Evolutionary conservation across 1,284 basidiomycete genomes (phyloP).

Genomic region (Vanrija sp.): DNA sequence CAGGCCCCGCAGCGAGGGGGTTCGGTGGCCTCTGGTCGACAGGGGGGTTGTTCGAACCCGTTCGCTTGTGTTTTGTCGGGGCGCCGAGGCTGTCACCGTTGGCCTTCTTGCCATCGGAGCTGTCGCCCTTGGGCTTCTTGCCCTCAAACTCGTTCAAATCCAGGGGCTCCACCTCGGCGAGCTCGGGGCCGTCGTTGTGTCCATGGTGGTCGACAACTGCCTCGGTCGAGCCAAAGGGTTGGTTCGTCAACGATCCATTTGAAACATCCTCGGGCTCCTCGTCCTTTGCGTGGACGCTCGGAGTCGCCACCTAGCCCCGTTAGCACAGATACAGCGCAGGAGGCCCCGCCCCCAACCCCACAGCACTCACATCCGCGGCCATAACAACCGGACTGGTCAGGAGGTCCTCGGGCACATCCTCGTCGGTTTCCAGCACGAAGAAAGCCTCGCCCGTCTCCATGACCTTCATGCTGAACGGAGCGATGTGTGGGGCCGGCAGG

Average conservation of each 20-base stretch:
- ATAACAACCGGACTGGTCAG: slow-evolving; percentile 85
- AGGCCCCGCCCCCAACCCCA: neutral
- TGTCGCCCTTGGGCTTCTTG: neutral
- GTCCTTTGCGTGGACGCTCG: neutral
- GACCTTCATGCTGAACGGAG: slow-evolving; percentile 96
- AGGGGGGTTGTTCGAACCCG: neutral
- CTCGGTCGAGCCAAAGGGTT: slow-evolving; percentile 46
- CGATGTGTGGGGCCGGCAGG: slow-evolving; percentile 44
- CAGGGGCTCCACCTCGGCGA: slow-evolving; percentile 45
- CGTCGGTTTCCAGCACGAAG: slow-evolving; percentile 96
- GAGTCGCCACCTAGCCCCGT: neutral
- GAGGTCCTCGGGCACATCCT: slow-evolving; percentile 85
- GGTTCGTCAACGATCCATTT: slow-evolving; percentile 25
- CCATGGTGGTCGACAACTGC: slow-evolving; percentile 20
- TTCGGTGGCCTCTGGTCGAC: slow-evolving; percentile 25
- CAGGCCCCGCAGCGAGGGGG: slow-evolving; percentile 31
- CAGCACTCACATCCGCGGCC: slow-evolving; percentile 41
- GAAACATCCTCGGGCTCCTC: neutral
- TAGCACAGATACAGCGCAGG: neutral
- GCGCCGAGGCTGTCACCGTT: neutral
- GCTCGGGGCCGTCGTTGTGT: slow-evolving; percentile 12
- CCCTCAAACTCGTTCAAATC: slow-evolving; percentile 39
- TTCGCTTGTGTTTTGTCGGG: neutral
- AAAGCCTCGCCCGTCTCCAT: slow-evolving; percentile 98
- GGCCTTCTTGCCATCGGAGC: no score